A percentile compares a stretch with the other conserved stretches of the same genome.
Evolutionary conservation across 306 rosid genomes (phyloP).

Genomic region (Quercus rubra): DNA sequence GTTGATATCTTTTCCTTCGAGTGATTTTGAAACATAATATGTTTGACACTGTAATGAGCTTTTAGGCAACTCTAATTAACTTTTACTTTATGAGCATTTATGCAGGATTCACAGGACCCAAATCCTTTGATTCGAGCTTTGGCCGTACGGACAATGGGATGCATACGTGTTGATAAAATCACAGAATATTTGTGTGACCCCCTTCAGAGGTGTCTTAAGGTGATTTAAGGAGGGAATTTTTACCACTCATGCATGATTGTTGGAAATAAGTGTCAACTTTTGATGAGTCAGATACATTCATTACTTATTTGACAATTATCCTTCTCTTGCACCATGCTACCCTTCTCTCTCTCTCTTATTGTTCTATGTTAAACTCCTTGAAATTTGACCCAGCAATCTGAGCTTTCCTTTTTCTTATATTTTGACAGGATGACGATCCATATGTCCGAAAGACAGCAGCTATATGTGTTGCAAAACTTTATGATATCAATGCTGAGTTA

Average conservation of each 20-base stretch:
- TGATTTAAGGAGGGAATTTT: conserved; percentile 21
- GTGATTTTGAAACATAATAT: not conserved
- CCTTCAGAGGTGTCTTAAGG: conserved; percentile 99
- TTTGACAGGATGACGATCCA: conserved; percentile 93
- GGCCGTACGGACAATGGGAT: conserved; percentile 99
- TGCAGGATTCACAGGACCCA: conserved; percentile 98
- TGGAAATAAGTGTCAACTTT: not conserved
- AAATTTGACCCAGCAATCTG: conserved; percentile 3
- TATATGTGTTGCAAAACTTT: conserved; percentile 97
- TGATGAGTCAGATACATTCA: not conserved
- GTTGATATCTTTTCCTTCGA: not conserved
- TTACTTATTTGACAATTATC: not conserved
- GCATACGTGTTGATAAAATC: conserved; percentile 99
- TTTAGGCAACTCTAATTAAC: not conserved
- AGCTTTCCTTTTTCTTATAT: conserved; percentile 12
- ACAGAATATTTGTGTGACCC: conserved; percentile 99
- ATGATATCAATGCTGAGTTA: conserved; percentile 94
- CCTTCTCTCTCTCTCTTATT: not conserved
- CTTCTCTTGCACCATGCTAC: not conserved
- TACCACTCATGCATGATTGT: not conserved
- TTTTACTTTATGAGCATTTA: conserved; percentile 10
- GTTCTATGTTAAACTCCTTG: conserved; percentile 6
- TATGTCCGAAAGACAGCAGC: conserved; percentile 99
- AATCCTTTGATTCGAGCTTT: conserved; percentile 97
- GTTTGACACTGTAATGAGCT: not conserved